Evolutionary conservation across 2,329 filamentous ascomycete species (phyloP), one percentile per base, ranked within the genome.

Genomic region (Penicillium sp.): DNA sequence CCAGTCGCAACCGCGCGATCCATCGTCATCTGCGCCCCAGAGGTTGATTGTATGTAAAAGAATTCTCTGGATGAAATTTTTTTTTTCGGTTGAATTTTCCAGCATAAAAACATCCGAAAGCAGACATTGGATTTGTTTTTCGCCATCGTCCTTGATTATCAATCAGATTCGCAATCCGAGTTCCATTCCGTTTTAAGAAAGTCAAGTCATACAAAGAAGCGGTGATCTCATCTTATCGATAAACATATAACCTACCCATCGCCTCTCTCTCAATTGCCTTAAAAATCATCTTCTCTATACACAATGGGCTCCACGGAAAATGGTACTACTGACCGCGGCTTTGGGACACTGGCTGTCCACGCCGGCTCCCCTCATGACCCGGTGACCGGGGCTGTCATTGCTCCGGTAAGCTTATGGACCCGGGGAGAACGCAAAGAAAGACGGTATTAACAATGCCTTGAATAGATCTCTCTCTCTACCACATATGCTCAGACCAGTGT

Each of bases 281-380:
- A 49, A 32, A 31, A 31, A 24, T 24, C 26, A 52, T 51, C 33
- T 55, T 53, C 43, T 51, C 33, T 35, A 45, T 49, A 33, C 40
- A 59, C 34, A 49, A 56, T 60, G 56, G 57, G 56, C 22, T 60
- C 58, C 21, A 49, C 37, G n/a, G 58, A 60, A 52, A 66, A 64
- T 54, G 65, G 62, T 61, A 73, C 80, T 46, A 83, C 84, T 42
- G 77, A 84, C 51, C 84, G 88, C 69, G 77, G 81, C 56, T 97
- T 98, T 72, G 93, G 88, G 54, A 98, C 93, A 42, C 80, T 94
- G 54, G 93, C 93, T 50, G 93, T 98, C 19, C 93, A 98, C 72
- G 90, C 91, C 56, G 93, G 93, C 54, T 81, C 88, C 38, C 88
- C 88, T 62, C 87, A 94, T 69, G 93, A 98, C 73, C 87, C 91